A percentile compares a stretch with the other conserved stretches of the same genome.
Evolutionary conservation across 1,284 basidiomycete species (phyloP).

Genomic region (Pseudomicrostroma phylloplanum): DNA sequence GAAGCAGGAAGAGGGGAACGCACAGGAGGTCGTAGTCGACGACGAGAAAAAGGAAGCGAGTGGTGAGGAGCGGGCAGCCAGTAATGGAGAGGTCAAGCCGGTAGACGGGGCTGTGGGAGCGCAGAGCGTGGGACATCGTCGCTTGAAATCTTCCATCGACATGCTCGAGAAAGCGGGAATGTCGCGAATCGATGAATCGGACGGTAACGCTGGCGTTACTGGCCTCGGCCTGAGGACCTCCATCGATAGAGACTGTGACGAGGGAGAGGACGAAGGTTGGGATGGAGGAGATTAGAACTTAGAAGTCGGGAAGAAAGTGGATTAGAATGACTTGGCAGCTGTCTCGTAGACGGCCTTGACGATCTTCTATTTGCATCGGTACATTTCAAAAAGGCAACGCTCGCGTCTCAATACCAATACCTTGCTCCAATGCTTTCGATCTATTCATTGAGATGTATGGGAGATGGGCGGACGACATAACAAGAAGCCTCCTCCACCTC

Average conservation of each 20-base stretch:
- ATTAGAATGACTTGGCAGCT: too few species aligned
- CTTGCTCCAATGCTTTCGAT: too few species aligned
- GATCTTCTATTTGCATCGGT: too few species aligned
- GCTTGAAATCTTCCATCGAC: slow-evolving; percentile 6
- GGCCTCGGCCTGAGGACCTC: too few species aligned
- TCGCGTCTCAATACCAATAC: too few species aligned
- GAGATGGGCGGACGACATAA: too few species aligned
- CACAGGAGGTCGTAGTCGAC: background rate
- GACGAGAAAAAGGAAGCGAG: background rate
- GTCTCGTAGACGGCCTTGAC: too few species aligned
- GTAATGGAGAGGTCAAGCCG: background rate
- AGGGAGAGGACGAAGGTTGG: background rate
- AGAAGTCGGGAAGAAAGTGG: too few species aligned
- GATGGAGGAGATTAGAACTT: background rate
- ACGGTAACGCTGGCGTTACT: too few species aligned
- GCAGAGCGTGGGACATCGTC: background rate
- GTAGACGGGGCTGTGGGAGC: background rate
- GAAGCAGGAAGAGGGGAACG: background rate
- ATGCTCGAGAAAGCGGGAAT: background rate
- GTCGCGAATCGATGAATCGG: background rate
- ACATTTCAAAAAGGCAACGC: too few species aligned
- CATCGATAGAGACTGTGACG: background rate
- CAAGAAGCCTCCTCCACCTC: too few species aligned
- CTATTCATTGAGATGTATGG: too few species aligned
- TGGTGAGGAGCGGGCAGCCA: background rate